phyloP scores from a whole-genome alignment of 352 stramenopile species.

The Aphanomyces euteiches region DNA sequence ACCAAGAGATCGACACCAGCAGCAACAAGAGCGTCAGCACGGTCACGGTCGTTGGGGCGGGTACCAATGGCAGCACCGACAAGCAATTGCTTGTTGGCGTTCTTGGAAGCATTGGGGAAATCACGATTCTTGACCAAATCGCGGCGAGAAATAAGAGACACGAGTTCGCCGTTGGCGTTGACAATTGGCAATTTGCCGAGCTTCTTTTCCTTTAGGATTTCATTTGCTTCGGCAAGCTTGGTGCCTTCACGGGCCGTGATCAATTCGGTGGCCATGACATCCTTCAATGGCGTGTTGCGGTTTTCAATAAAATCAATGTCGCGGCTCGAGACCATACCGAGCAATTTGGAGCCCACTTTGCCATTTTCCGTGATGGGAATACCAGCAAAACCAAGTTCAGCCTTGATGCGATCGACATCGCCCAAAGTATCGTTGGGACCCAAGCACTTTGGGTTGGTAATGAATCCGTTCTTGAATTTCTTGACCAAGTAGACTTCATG shows the following conservation, averaged over 20 bases:
- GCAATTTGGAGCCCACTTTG: conserved; percentile 95
- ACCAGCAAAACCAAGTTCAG: conserved; percentile 95
- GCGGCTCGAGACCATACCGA: conserved; percentile 98
- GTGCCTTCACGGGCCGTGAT: conserved; percentile 94
- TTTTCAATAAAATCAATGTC: conserved; percentile 99
- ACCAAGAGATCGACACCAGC: conserved; percentile 99
- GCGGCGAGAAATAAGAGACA: conserved; percentile 97
- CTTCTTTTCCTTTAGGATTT: conserved; percentile 97
- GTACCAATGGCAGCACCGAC: conserved; percentile 98
- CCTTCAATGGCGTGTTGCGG: conserved; percentile 70
- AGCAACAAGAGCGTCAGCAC: conserved; percentile 86
- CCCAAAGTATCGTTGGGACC: conserved; percentile 93
- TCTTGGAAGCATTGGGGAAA: conserved; percentile 96
- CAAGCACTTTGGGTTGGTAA: conserved; percentile 96
- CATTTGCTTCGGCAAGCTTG: conserved; percentile 95
- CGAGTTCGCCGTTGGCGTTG: conserved; percentile 96
- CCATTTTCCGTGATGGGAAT: conserved; percentile 99
- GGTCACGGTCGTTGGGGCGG: conserved; percentile 93
- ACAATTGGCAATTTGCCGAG: conserved; percentile 99
- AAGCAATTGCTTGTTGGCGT: conserved; percentile 98
- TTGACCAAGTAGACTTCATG: conserved; percentile 94
- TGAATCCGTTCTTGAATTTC: conserved; percentile 99
- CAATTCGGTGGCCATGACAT: conserved; percentile 88
- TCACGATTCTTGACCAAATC: conserved; percentile 98
- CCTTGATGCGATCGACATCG: conserved; percentile 96